Evolutionary conservation across 1,139 yeast species (phyloP).

Genomic region (Pichia sp.): DNA sequence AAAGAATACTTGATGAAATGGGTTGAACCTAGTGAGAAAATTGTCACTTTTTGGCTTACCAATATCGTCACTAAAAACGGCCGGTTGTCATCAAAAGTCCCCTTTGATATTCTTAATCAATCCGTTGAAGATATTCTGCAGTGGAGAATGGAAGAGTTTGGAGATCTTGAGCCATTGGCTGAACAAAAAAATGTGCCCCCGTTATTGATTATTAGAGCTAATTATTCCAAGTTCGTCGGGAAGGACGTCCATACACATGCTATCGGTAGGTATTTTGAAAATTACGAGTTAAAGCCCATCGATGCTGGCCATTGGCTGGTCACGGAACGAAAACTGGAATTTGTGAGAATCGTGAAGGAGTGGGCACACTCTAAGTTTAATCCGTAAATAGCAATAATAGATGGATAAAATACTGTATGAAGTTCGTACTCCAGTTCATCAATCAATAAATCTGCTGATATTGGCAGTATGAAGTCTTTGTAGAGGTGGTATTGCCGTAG

Average conservation of each 20-base stretch:
- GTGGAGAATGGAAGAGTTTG: constrained; percentile 54
- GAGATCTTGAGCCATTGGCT: constrained; percentile 32
- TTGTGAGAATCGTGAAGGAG: constrained; percentile 45
- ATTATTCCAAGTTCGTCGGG: constrained; percentile 22
- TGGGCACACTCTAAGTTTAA: constrained; percentile 26
- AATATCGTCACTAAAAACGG: constrained; percentile 34
- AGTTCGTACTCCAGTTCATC: too few species aligned
- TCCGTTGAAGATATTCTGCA: constrained; percentile 44
- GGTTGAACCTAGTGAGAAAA: constrained; percentile 50
- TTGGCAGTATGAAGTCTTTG: too few species aligned
- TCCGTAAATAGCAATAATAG: too few species aligned
- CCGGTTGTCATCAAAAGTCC: constrained; percentile 38
- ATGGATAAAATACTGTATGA: too few species aligned
- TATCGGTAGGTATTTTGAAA: constrained; percentile 68
- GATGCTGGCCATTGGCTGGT: constrained; percentile 90
- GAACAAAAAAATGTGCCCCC: constrained; percentile 51
- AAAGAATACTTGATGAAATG: constrained; percentile 56
- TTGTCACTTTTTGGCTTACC: constrained; percentile 70
- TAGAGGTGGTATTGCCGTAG: too few species aligned
- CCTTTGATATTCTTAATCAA: constrained; percentile 58
- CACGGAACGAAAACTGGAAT: constrained; percentile 65
- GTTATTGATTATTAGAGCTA: constrained; percentile 61
- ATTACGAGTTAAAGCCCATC: constrained; percentile 60
- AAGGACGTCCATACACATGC: constrained; percentile 40
- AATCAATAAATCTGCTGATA: too few species aligned